Evolutionary conservation across 352 stramenopile species (phyloP).

Genomic region (Phytopythium vexans): DNA sequence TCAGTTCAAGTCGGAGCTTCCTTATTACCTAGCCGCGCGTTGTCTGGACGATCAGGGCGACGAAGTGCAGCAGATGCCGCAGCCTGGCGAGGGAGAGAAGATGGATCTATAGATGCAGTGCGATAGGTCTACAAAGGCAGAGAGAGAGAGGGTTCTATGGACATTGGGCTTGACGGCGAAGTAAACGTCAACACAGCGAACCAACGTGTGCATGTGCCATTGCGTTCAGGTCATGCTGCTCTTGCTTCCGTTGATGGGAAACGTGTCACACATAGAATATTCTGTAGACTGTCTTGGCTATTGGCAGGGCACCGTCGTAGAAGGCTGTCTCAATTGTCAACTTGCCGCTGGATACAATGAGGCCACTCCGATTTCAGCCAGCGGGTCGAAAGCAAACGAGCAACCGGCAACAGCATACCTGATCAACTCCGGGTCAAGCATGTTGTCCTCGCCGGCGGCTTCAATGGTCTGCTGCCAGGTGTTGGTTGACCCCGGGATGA

Average conservation of each 20-base stretch:
- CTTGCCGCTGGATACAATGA: constrained; percentile 58
- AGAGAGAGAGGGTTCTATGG: no score
- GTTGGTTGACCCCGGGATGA: constrained; percentile 95
- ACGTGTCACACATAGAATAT: constrained; percentile 89
- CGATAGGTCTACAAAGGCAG: no score
- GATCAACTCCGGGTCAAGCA: constrained; percentile 83
- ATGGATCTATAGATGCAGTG: constrained; percentile 27
- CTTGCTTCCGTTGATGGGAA: constrained; percentile 1
- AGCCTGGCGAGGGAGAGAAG: constrained; percentile 14
- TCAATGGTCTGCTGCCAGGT: constrained; percentile 96
- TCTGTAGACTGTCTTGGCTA: constrained; percentile 91
- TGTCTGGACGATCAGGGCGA: constrained; percentile 23
- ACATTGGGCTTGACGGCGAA: no score
- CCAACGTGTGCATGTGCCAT: background rate
- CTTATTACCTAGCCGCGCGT: constrained; percentile 30
- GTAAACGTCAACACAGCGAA: background rate
- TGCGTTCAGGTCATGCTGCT: background rate
- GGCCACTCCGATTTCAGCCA: background rate
- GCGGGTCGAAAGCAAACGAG: background rate
- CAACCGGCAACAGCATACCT: constrained; percentile 35
- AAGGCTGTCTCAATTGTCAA: constrained; percentile 96
- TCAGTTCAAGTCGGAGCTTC: constrained; percentile 54
- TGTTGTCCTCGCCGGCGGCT: constrained; percentile 81
- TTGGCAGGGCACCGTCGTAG: constrained; percentile 87
- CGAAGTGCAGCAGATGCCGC: constrained; percentile 6